These are phyloP conservation scores for Guyanaporus albipodus DNA, from an alignment of 768 basidiomycete genomes.

Conservation along the genomic window DNA sequence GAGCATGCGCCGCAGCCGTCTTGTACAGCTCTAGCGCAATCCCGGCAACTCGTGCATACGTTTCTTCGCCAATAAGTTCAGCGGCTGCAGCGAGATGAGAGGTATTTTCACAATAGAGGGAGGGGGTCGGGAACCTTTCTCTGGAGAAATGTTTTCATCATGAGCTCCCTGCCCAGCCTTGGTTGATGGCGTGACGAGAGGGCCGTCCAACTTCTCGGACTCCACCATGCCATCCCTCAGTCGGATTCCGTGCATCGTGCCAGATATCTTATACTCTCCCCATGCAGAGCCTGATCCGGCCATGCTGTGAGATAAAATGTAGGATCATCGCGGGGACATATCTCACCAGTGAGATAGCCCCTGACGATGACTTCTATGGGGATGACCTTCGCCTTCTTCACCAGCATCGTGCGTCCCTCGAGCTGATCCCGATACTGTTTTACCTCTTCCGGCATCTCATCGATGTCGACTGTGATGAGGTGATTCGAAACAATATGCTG, in stretches of 20 bases:
- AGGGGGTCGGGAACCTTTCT: conserved; percentile 48
- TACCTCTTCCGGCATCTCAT: conserved; percentile 80
- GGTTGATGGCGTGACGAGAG: conserved; percentile 94
- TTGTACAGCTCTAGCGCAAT: conserved; percentile 64
- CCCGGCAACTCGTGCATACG: conserved; percentile 57
- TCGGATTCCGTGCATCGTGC: conserved; percentile 84
- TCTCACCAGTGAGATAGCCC: conserved; percentile 90
- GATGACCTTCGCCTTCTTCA: conserved; percentile 81
- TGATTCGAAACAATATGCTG: conserved; percentile 82
- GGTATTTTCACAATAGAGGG: neutral
- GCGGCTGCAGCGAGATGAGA: conserved; percentile 43
- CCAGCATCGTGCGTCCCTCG: conserved; percentile 86
- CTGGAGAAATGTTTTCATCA: conserved; percentile 93
- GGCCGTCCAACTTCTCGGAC: conserved; percentile 74
- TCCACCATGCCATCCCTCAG: conserved; percentile 77
- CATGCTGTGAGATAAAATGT: conserved; percentile 5
- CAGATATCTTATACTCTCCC: conserved; percentile 84
- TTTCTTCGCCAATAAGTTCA: conserved; percentile 58
- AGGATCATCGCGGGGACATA: neutral
- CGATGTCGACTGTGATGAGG: conserved; percentile 71
- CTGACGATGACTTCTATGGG: conserved; percentile 95
- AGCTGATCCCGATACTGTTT: conserved; percentile 71
- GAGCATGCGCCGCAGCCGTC: conserved; percentile 71
- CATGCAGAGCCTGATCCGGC: conserved; percentile 82
- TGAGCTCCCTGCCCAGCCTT: conserved; percentile 93